Evolutionary conservation across 2,329 filamentous ascomycete species (phyloP), one percentile per base, ranked within the genome.

Genomic region (Pestalotiopsis sp.): DNA sequence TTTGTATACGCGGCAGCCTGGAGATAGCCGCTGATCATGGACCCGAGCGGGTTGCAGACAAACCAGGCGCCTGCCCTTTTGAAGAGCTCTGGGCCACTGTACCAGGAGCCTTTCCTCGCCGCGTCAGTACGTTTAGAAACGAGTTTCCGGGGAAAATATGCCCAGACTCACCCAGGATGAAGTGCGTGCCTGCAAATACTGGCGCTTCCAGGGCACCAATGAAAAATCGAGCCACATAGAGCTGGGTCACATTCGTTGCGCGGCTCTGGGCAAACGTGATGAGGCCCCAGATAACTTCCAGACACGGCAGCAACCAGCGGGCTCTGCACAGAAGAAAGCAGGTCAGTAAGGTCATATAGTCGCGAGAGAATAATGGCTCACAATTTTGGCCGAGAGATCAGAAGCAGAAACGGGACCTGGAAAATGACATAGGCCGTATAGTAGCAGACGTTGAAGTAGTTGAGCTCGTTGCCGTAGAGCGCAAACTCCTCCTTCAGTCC

Each of bases 391-490:
- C 77, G 70, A 0, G 76, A 77, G 69, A 79, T 74, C 11, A 79
- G 71, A n/a, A 79, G 66, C 68, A 79, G 65, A 1, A 77, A 76
- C 0, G 77, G 78, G 2, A 79, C 70, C 68, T 80, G 78, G 41
- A 25, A 25, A 4, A 25, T 25, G 25, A 25, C 78, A 68, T 80
- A 80, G 13, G 78, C 77, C 9, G 77, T 77, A n/a, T 78, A 82
- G 74, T 81, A 83, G 68, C 78, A 80, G 4, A 81, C 76, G 56
- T 82, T 82, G 65, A 83, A 79, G 41, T 81, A 78, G 68, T 81
- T 80, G 5, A 82, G 75, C 65, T 83, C 75, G 67, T 82, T 82
- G 11, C 80, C 80, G 36, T 80, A 75, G 56, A 82, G 73, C 4
- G 65, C 70, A 23, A 83, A 76, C 38, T 81, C 79, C 57, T 83